A percentile compares a stretch with the other conserved stretches of the same genome.
phyloP scores from a whole-genome alignment of 2,329 filamentous ascomycete species.

The Diaporthe australafricana region DNA sequence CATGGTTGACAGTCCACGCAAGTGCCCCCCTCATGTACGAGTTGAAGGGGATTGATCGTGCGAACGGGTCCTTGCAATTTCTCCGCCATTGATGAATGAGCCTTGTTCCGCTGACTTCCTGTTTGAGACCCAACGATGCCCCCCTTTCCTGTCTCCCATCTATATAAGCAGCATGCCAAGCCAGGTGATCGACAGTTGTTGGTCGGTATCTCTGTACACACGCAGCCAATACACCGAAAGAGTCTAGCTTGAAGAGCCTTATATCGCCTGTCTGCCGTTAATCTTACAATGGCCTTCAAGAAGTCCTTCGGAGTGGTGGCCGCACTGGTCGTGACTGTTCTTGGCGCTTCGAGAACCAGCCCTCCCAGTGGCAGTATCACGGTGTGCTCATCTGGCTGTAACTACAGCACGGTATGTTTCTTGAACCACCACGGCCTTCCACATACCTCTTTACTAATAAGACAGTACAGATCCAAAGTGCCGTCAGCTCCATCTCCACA shows the following conservation, averaged over 20 bases:
- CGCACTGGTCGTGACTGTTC: constrained; percentile 29
- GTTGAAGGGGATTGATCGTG: background rate
- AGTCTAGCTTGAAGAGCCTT: background rate
- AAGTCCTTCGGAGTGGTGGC: constrained; percentile 29
- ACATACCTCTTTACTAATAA: background rate
- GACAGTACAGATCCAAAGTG: constrained; percentile 31
- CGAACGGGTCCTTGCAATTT: constrained; percentile 9
- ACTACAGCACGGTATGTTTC: constrained; percentile 32
- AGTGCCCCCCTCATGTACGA: background rate
- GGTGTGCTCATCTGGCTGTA: constrained; percentile 34
- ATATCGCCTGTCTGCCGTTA: background rate
- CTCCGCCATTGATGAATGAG: constrained; percentile 7
- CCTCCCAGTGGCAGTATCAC: constrained; percentile 36
- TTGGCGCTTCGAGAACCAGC: constrained; percentile 33
- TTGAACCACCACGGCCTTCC: too few species aligned
- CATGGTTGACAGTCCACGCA: background rate
- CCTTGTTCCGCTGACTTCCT: background rate
- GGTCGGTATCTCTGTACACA: background rate
- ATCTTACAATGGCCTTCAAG: constrained; percentile 27
- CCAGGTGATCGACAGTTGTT: constrained; percentile 6
- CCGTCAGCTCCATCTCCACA: constrained; percentile 35
- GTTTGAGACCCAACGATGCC: background rate
- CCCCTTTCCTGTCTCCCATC: background rate
- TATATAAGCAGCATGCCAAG: constrained; percentile 32
- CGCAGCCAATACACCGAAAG: background rate